These are phyloP conservation scores for Colletotrichum siamense DNA, from an alignment of 2,329 filamentous ascomycete species.

Conservation along the genomic window DNA sequence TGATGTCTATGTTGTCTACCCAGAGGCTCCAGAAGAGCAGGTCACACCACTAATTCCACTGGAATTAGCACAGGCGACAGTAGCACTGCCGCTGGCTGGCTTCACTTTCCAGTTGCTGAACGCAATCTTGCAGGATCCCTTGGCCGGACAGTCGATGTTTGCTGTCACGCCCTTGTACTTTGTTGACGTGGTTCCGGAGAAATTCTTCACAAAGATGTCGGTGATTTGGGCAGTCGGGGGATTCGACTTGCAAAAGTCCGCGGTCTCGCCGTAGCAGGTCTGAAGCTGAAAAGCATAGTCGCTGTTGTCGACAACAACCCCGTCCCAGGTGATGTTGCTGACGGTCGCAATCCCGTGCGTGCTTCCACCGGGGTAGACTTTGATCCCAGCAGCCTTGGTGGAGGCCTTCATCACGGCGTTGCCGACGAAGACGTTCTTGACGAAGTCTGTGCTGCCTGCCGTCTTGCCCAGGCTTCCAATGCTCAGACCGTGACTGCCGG, in stretches of 20 bases:
- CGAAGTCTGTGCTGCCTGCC: conserved; percentile 35
- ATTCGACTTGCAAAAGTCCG: conserved; percentile 37
- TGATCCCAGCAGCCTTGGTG: conserved; percentile 51
- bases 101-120: conserved; percentile 37
- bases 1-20: background rate
- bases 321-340: conserved; percentile 44
- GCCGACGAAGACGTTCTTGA: conserved; percentile 46
- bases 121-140: conserved; percentile 41
- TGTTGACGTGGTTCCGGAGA: conserved; percentile 41
- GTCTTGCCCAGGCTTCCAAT: conserved; percentile 49
- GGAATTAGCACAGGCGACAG: background rate
- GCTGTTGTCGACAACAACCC: conserved; percentile 37
- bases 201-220: conserved; percentile 39
- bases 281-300: conserved; percentile 52
- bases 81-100: background rate
- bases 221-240: conserved; percentile 38
- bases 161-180: conserved; percentile 38
- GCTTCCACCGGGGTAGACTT: conserved; percentile 44
- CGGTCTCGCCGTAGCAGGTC: conserved; percentile 45
- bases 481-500: conserved; percentile 50
- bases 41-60: background rate
- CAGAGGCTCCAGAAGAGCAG: background rate
- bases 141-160: conserved; percentile 41
- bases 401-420: conserved; percentile 45
- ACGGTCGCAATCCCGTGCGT: conserved; percentile 40